Evolutionary conservation across 495 filamentous ascomycete species (phyloP).

Genomic region (Parathielavia hyrcaniae): DNA sequence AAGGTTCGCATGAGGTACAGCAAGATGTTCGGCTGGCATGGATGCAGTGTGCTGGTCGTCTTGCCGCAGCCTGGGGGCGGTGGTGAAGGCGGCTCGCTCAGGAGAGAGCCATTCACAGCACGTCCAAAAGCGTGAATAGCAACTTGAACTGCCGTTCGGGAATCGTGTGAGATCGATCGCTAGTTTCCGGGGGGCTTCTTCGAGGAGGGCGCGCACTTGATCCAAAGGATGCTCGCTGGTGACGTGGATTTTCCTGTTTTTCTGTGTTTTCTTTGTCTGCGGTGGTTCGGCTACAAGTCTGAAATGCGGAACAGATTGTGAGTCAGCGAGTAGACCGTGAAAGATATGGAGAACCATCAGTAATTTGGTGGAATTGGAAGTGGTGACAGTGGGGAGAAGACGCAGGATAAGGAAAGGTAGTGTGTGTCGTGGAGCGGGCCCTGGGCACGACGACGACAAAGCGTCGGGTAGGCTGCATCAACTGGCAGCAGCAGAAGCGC

Average conservation of each 20-base stretch:
- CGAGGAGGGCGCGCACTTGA: background rate
- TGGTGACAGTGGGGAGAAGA: slow-evolving; percentile 2
- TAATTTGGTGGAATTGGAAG: background rate
- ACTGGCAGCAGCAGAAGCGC: background rate
- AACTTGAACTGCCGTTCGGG: background rate
- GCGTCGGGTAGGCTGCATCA: background rate
- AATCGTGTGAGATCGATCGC: background rate
- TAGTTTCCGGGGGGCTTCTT: background rate
- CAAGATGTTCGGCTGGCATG: slow-evolving; percentile 32
- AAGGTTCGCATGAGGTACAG: slow-evolving; percentile 30
- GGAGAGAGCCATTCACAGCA: slow-evolving; percentile 27
- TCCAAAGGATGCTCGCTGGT: slow-evolving; percentile 19
- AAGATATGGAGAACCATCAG: background rate
- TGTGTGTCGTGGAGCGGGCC: background rate
- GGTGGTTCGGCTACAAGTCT: slow-evolving; percentile 16
- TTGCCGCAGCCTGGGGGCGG: slow-evolving; percentile 17
- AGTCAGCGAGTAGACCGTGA: slow-evolving; percentile 15
- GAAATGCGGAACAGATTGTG: background rate
- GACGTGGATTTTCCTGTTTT: slow-evolving; percentile 12
- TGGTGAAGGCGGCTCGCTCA: slow-evolving; percentile 16
- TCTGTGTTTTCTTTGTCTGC: slow-evolving; percentile 19
- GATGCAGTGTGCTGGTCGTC: slow-evolving; percentile 27
- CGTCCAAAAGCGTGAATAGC: background rate
- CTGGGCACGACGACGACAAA: background rate
- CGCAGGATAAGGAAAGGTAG: background rate